These are phyloP conservation scores for Lumnitzera racemosa DNA, from an alignment of 345 rosid genomes.

Conservation along the genomic window DNA sequence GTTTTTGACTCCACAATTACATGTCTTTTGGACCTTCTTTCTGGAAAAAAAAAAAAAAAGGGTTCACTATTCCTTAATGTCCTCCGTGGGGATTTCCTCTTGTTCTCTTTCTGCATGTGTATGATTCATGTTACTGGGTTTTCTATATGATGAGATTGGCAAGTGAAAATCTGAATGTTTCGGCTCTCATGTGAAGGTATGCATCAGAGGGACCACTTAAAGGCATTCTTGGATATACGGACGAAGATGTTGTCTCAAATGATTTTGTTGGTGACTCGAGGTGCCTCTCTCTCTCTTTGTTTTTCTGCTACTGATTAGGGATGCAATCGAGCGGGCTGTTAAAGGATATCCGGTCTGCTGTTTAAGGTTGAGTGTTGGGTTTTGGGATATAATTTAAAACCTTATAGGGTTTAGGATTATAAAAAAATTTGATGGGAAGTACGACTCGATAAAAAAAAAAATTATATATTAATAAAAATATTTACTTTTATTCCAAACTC, in stretches of 20 bases:
- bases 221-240: conserved; percentile 96
- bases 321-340: too few relatives aligned
- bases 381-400: too few relatives aligned
- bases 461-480: too few relatives aligned
- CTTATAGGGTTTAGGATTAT: too few relatives aligned
- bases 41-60: too few relatives aligned
- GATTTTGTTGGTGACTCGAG: conserved; percentile 94
- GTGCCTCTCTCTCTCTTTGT: conserved; percentile 17
- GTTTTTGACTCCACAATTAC: conserved; percentile 6
- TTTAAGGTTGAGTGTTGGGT: too few relatives aligned
- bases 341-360: too few relatives aligned
- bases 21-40: not conserved
- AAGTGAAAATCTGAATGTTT: not conserved
- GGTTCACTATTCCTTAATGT: not conserved
- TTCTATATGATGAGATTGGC: not conserved
- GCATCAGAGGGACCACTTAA: conserved; percentile 85
- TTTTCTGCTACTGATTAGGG: conserved; percentile 1
- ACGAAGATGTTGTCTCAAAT: conserved; percentile 93
- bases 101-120: not conserved
- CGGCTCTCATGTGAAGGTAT: conserved; percentile 34
- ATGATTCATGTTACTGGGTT: not conserved
- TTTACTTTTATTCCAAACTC: too few relatives aligned
- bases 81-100: not conserved
- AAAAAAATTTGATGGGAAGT: too few relatives aligned
- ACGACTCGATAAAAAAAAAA: too few relatives aligned